Evolutionary conservation across 2,329 filamentous ascomycete species (phyloP), one percentile per base, ranked within the genome.

Genomic region (Sclerotinia sclerotiorum): DNA sequence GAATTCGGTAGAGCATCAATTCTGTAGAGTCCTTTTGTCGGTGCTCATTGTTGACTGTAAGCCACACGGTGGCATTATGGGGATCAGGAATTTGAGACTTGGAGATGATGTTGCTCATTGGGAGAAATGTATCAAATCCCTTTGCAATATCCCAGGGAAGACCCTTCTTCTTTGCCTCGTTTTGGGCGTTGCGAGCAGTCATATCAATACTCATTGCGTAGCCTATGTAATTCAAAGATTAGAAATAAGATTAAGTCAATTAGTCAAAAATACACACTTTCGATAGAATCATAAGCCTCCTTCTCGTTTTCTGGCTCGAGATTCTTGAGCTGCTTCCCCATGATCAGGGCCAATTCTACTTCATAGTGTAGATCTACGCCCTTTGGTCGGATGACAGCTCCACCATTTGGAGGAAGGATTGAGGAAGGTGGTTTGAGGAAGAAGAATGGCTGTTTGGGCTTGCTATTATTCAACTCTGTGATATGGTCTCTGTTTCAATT

Each of bases 41-140:
- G 74, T 87, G 81, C 79, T 91, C 82, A 72, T 88, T 87, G 79
- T 97, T 97, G 77, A 99, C 92, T 65, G 85, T 89, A 68, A 99
- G 85, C 80, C 90, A 96, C 71, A 99, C 82, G 81, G 96, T 91
- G 24, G 92, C 89, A 76, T 94, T 88, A 79, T 98, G 94, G 44
- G 95, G 95, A 80, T 98, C 88, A 17, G 90, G 86, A 74, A 99
- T 93, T 72, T 85, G 84, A 48, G 86, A 84, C 82, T 96, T 97
- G 74, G 88, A 83, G 75, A 99, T 96, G 67, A 92, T 84, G 72
- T 90, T 83, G 79, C 90, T 92, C 77, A 99, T 86, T 69, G 95
- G 95, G 64, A 97, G 85, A 83, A 99, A 99, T 3, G 95, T 98
- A 80, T 99, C 95, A 79, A 98, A 99, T 58, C 95, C 95, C 83